A percentile compares a stretch with the other conserved stretches of the same genome.
Evolutionary conservation across 805 yeast genomes (phyloP).

Genomic region (Teunomyces panamensis): DNA sequence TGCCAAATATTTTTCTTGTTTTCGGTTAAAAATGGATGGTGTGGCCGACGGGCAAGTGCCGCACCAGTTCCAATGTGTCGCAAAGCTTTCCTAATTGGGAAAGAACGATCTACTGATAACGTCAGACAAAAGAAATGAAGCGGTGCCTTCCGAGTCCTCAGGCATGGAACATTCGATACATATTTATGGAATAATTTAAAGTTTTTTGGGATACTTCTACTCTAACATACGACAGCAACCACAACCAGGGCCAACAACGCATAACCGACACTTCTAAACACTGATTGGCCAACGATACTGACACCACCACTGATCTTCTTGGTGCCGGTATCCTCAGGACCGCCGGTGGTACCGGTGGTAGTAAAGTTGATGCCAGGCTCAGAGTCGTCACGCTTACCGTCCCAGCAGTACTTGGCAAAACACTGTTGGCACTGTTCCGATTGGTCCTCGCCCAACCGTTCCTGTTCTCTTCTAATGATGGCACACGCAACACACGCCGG

Average conservation of each 20-base stretch:
- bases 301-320: neutral
- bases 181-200: too few relatives aligned
- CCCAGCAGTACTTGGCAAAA: conserved; percentile 26
- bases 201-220: neutral
- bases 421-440: conserved; percentile 24
- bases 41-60: too few relatives aligned
- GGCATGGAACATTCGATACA: too few relatives aligned
- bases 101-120: neutral
- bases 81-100: neutral
- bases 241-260: neutral
- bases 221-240: neutral
- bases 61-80: neutral
- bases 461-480: conserved; percentile 25
- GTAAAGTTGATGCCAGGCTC: conserved; percentile 36
- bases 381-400: conserved; percentile 13
- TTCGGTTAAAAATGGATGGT: too few relatives aligned
- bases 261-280: neutral
- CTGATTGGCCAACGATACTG: neutral
- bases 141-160: too few relatives aligned
- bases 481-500: conserved; percentile 28
- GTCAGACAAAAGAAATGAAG: too few relatives aligned
- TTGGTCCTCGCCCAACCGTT: conserved; percentile 19
- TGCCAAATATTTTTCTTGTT: too few relatives aligned
- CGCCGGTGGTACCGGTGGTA: conserved; percentile 35
- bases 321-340: conserved; percentile 16